Percentiles rank a stretch among this genome's conserved stretches.
phyloP scores from a whole-genome alignment of 192 early-diverging fungal genomes.

The Coemansia sp. region DNA sequence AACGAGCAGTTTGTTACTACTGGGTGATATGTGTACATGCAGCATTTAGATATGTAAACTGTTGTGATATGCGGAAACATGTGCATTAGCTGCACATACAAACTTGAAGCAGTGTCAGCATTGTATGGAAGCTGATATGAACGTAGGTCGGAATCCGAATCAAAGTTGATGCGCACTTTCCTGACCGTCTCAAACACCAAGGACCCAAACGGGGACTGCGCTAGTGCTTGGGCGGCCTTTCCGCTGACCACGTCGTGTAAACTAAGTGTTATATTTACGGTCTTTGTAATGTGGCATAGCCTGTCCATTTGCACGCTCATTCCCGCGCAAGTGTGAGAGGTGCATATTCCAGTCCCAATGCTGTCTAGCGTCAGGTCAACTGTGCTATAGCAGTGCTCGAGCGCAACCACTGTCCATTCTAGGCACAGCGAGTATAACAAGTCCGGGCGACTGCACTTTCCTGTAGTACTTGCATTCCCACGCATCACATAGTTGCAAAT shows the following conservation, averaged over 20 bases:
- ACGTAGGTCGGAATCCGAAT: background rate
- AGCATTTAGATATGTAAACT: background rate
- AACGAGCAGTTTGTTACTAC: background rate
- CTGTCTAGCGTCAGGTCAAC: background rate
- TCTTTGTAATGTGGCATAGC: background rate
- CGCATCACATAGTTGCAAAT: background rate
- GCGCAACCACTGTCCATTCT: background rate
- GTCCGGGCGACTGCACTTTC: background rate
- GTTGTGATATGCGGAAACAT: background rate
- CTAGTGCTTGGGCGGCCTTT: background rate
- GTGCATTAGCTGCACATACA: background rate
- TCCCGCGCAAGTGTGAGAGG: background rate
- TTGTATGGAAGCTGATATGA: background rate
- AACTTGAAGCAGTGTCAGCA: background rate
- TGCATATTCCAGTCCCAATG: background rate
- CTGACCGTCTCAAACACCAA: constrained; percentile 6
- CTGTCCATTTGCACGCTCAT: background rate
- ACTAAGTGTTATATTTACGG: background rate
- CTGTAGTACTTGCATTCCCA: background rate
- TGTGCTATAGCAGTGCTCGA: background rate
- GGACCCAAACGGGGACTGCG: background rate
- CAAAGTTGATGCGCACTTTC: background rate
- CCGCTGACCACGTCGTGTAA: constrained; percentile 4
- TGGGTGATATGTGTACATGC: background rate
- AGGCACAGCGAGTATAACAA: background rate